Evolutionary conservation across 345 rosid species (phyloP).

Genomic region (Kernera saxatilis): DNA sequence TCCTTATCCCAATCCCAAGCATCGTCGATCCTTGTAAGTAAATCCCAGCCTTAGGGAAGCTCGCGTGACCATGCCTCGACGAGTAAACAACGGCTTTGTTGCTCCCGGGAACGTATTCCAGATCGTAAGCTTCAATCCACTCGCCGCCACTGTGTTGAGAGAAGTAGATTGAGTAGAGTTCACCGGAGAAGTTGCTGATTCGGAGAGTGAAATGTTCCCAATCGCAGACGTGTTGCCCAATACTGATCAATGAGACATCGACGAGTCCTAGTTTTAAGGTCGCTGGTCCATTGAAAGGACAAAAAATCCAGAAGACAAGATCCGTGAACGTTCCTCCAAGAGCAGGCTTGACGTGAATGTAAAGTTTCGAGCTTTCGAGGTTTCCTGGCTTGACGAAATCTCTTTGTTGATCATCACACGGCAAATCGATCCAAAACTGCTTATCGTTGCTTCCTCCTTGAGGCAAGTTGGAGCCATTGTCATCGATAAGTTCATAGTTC

Average conservation of each 20-base stretch:
- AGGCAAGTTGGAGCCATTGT: slow-evolving; percentile 64
- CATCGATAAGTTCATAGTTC: slow-evolving; percentile 40
- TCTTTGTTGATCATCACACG: slow-evolving; percentile 42
- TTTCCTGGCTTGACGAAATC: slow-evolving; percentile 49
- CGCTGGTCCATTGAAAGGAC: slow-evolving; percentile 88
- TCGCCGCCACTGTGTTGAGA: slow-evolving; percentile 91
- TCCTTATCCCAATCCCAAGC: slow-evolving; percentile 69
- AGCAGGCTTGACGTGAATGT: slow-evolving; percentile 76
- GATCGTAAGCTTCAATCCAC: slow-evolving; percentile 66
- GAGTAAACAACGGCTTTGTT: slow-evolving; percentile 67
- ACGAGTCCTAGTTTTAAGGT: slow-evolving; percentile 56
- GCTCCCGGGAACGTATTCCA: slow-evolving; percentile 52
- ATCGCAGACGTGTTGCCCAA: slow-evolving; percentile 88
- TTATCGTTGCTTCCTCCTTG: slow-evolving; percentile 58
- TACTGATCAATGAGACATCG: slow-evolving; percentile 42
- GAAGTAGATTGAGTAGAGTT: slow-evolving; percentile 70
- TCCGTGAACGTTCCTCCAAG: slow-evolving; percentile 83
- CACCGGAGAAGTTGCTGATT: slow-evolving; percentile 71
- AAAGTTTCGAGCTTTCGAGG: slow-evolving; percentile 64
- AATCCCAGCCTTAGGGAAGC: slow-evolving; percentile 59
- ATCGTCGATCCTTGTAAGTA: slow-evolving; percentile 63
- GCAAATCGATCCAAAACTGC: slow-evolving; percentile 78
- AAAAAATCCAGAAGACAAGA: slow-evolving; percentile 81
- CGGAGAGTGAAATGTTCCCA: slow-evolving; percentile 97
- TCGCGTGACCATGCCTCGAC: slow-evolving; percentile 73